phyloP scores from a whole-genome alignment of 139 green algal genomes.

The Tetradesmus lagerheimii region DNA sequence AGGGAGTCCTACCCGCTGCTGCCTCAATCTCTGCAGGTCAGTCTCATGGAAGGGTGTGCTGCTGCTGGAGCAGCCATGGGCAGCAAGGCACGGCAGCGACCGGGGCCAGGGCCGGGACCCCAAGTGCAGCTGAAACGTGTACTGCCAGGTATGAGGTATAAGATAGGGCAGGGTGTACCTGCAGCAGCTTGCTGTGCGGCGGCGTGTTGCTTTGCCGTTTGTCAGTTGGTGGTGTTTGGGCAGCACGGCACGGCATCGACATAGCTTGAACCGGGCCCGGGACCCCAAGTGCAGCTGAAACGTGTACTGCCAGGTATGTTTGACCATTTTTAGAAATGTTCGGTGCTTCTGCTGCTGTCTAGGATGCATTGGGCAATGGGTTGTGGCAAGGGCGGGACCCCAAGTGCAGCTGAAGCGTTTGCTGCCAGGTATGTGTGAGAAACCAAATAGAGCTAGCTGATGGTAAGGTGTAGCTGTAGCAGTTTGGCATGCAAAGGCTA shows the following conservation, averaged over 20 bases:
- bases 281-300: constrained; percentile 38
- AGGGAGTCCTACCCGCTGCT: constrained; percentile 63
- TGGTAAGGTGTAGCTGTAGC: too few species aligned
- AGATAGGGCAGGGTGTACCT: too few species aligned
- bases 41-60: constrained; percentile 68
- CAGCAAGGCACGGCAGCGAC: constrained; percentile 21
- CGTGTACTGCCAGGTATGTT: constrained; percentile 21
- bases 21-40: constrained; percentile 57
- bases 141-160: constrained; percentile 25
- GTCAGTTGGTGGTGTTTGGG: not conserved
- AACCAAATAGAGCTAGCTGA: too few species aligned
- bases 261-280: not conserved
- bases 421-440: too few species aligned
- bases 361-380: too few species aligned
- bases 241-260: constrained; percentile 17
- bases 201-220: too few species aligned
- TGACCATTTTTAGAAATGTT: too few species aligned
- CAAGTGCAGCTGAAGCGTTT: not conserved
- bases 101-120: constrained; percentile 2
- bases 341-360: not conserved
- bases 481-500: too few species aligned
- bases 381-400: too few species aligned
- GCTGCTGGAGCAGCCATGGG: constrained; percentile 51
- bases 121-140: constrained; percentile 37
- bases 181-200: too few species aligned